Base-by-base conservation (phyloP, 352 stramenopile genomes). In the Phytophthora europaea region DNA sequence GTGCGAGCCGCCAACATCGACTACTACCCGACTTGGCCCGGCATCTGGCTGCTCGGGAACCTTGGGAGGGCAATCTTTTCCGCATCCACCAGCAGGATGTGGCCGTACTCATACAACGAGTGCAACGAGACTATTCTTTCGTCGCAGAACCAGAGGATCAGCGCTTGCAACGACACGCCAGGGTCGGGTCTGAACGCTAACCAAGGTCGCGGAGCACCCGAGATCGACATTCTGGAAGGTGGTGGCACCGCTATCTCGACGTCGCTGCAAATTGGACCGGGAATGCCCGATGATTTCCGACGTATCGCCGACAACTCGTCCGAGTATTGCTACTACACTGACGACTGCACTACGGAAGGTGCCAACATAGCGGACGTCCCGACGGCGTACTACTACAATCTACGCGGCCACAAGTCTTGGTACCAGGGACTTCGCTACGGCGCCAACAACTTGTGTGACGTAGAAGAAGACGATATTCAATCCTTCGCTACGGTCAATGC, bases 41-140 rank as follows among this genome's bases (percentile, higher is more conserved):
- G 64, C 23, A 70, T 70, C 28, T 70, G 63, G 53, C 54, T 70
- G 53, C 63, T 70, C 53, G 63, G 63, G 28, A 70, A 70, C 33
- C n/a, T 70, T 9, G 64, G 64, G 22, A 56, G 64, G 40, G 64
- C 38, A 33, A 65, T 71, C 55, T 71, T 65, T 34, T 64, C 40
- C 8, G 64, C 64, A 3, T 71, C 55, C 12, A 71, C 64, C 2
- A 71, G 64, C 55, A 90, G 93, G 64, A 88, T 97, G 57, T 98
- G 95, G 95, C 95, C 95, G 4, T 99, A 93, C 85, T 94, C 80
- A 52, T 98, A 97, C 75, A 84, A 98, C 66, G 82, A 78, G 43
- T 99, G 95, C 70, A 74, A 98, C 75, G 53, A 76, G 38, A 69
- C 67, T 20, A 57, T 76, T 2, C 72, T 78, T 47, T 51, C 60